Evolutionary conservation across 495 filamentous ascomycete genomes (phyloP), one percentile per base, ranked within the genome.

Genomic region (Aspergillus diversus): DNA sequence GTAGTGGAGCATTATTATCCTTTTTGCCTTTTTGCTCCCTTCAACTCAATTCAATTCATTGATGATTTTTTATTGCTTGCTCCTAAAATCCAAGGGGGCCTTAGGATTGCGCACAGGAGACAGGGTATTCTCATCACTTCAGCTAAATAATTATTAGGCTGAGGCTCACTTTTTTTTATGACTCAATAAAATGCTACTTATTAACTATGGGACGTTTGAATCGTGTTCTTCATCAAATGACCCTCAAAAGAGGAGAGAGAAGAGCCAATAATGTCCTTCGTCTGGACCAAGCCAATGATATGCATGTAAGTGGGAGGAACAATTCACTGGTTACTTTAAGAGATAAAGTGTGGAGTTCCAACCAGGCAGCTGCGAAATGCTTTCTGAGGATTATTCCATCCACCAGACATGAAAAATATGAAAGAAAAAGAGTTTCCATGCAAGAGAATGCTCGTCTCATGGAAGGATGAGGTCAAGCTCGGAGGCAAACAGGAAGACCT

Each of bases 291-390:
- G 5, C 47, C 47, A 50, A 50, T 50, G 13, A 17, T 17, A 50
- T 50, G 47, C 11, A 50, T 17, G n/a, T 50, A 50, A 21, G 47
- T 50, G 47, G 47, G 21, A 50, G 21, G 47, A 50, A 17, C 47
- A 50, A 50, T 50, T 50, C 16, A 50, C 21, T 50, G 47, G 21
- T 27, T n/a, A n/a, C n/a, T n/a, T n/a, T n/a, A n/a, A 17, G 16
- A 50, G 21, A 31, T 50, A 50, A 50, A 50, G 47, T 50, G 47
- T 50, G 47, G 47, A 50, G 47, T 17, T 21, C 5, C 47, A 7
- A n/a, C 47, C 21, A 16, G 17, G n/a, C 1, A 31, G 0, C 7
- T 27, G 21, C 27, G 47, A 31, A 17, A 17, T 9, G 16, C 13
- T 7, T 50, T 50, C 16, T 5, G 39, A 43, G 39, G 39, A 6